Evolutionary conservation across 805 yeast species (phyloP), one percentile per base, ranked within the genome.

Genomic region (Kregervanrija pseudodelftensis): DNA sequence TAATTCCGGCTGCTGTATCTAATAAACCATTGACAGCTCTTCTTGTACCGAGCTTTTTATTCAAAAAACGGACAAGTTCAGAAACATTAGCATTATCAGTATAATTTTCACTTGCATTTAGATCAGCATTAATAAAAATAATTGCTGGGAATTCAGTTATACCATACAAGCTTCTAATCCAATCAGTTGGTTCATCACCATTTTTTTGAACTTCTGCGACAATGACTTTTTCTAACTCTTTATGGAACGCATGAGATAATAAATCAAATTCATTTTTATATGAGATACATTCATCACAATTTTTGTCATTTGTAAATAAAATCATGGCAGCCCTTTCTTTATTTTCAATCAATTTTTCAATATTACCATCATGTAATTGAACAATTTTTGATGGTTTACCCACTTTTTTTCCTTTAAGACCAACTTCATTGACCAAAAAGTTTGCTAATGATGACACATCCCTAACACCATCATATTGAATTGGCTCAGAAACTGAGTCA

Each of bases 391-490:
- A 55, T 14, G 39, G 53, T 41, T 31, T 49, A 1, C 43, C 48
- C 16, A 46, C 46, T 30, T 44, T 40, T 11, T 45, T 40, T n/a
- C 49, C 40, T 34, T 59, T 57, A 31, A 59, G 47, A 7, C 72
- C 70, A 3, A 70, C 57, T 49, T 66, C 58, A 3, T 55, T 52
- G 15, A 55, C 69, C 30, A 83, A 54, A 52, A 74, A 81, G 45
- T 72, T 73, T 33, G 73, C 67, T 41, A 84, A 69, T 15, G 72
- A 60, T 16, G 72, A 74, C 13, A 72, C 52, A 36, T 71, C 74
- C 52, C 90, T 70, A 33, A 57, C 56, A 1, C 88, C 85, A 33
- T 69, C 68, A 49, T 69, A 85, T 45, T 73, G 80, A 31, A 74
- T 59, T n/a, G 84, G 78, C 34, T 73, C 63, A 14, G 66, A 60